A percentile compares a stretch with the other conserved stretches of the same genome.
Evolutionary conservation across 345 rosid species (phyloP).

Genomic region (Bruguiera sexangula): DNA sequence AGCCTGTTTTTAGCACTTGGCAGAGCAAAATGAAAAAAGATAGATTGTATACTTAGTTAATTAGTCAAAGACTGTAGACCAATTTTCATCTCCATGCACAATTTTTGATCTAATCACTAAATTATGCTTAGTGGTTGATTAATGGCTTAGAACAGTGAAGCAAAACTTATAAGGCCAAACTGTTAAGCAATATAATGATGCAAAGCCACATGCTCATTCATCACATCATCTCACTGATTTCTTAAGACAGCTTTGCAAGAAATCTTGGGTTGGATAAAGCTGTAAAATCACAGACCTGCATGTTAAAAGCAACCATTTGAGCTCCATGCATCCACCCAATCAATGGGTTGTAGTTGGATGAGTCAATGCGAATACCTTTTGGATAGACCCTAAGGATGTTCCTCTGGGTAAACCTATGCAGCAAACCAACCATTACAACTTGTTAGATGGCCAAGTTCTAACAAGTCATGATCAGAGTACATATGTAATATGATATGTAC

Average conservation of each 20-base stretch:
- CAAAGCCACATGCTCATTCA: neutral
- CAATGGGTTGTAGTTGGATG: slow-evolving; percentile 70
- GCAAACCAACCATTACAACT: slow-evolving; percentile 22
- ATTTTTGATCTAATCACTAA: neutral
- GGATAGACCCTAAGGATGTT: slow-evolving; percentile 85
- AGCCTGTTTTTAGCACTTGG: slow-evolving; percentile 3
- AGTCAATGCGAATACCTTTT: slow-evolving; percentile 68
- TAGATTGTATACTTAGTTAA: neutral
- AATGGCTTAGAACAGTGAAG: too few species aligned
- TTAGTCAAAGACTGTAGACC: neutral
- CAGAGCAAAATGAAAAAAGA: neutral
- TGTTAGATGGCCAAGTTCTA: neutral
- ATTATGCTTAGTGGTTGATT: neutral
- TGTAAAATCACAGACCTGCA: slow-evolving; percentile 54
- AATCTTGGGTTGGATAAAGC: slow-evolving; percentile 2
- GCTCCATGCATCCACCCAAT: slow-evolving; percentile 82
- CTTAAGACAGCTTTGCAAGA: neutral
- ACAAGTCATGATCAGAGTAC: slow-evolving; percentile 4
- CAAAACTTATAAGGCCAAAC: neutral
- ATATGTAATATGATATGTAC: neutral
- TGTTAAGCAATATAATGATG: neutral
- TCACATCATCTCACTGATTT: too few species aligned
- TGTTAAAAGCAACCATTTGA: slow-evolving; percentile 87
- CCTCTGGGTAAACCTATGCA: slow-evolving; percentile 65
- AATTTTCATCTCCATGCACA: neutral